phyloP scores from a whole-genome alignment of 306 rosid species.

The Sophora flavescens region DNA sequence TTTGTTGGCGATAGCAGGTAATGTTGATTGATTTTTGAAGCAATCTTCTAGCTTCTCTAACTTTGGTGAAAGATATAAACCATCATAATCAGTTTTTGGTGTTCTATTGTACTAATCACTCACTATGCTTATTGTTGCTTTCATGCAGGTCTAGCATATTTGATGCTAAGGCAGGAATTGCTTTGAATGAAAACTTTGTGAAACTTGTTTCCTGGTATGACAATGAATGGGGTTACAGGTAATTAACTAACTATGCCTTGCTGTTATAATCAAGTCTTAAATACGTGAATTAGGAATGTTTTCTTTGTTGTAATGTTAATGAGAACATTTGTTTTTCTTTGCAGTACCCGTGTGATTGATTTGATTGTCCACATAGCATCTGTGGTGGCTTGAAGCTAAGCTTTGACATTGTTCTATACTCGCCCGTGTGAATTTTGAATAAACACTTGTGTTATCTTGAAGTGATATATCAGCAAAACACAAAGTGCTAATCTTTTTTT shows the following conservation, averaged over 20 bases:
- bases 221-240: slow-evolving; percentile 97
- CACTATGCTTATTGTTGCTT: neutral
- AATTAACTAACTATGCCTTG: slow-evolving; percentile 29
- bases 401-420: slow-evolving; percentile 39
- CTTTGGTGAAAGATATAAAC: slow-evolving; percentile 31
- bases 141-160: slow-evolving; percentile 92
- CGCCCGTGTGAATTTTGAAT: slow-evolving; percentile 31
- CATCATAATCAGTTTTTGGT: neutral
- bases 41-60: slow-evolving; percentile 5
- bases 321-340: slow-evolving; percentile 2
- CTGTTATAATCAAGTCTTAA: neutral
- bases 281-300: neutral
- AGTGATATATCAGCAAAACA: slow-evolving; percentile 31
- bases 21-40: slow-evolving; percentile 17
- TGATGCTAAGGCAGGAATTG: slow-evolving; percentile 97
- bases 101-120: slow-evolving; percentile 2
- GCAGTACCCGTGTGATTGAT: slow-evolving; percentile 95
- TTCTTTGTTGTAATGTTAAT: neutral
- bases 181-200: slow-evolving; percentile 77
- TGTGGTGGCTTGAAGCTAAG: slow-evolving; percentile 49
- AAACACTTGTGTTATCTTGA: slow-evolving; percentile 44
- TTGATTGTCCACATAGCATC: slow-evolving; percentile 82
- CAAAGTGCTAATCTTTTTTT: slow-evolving; percentile 16
- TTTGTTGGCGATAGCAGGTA: slow-evolving; percentile 95
- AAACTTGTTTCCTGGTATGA: slow-evolving; percentile 92